Evolutionary conservation across 1,139 yeast species (phyloP).

Genomic region (Williopsis jadinii): DNA sequence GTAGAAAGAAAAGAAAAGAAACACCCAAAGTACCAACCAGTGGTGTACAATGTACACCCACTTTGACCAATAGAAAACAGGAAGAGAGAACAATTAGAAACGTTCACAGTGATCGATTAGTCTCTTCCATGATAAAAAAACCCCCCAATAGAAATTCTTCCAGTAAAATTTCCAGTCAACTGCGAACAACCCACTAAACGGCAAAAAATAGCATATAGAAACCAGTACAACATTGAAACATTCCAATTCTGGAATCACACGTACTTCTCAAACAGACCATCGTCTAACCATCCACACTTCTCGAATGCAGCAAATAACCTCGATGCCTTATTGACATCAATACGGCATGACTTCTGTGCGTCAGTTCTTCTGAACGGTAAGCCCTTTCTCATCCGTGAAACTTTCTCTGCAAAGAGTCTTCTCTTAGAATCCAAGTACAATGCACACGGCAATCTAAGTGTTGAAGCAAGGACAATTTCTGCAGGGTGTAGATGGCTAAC

Average conservation of each 20-base stretch:
- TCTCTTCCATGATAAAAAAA: too few species aligned
- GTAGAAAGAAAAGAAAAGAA: too few species aligned
- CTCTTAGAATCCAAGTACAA: constrained; percentile 89
- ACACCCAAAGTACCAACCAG: too few species aligned
- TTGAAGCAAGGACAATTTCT: constrained; percentile 80
- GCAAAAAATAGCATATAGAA: too few species aligned
- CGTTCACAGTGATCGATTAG: too few species aligned
- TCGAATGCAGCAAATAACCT: constrained; percentile 90
- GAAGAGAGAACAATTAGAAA: too few species aligned
- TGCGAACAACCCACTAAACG: too few species aligned
- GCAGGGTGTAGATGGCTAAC: constrained; percentile 77
- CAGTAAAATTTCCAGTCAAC: too few species aligned
- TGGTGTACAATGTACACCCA: too few species aligned
- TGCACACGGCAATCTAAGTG: constrained; percentile 80
- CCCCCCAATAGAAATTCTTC: too few species aligned
- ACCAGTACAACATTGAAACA: neutral
- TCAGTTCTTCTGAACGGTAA: constrained; percentile 93
- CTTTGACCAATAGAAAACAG: too few species aligned
- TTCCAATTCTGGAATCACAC: constrained; percentile 21
- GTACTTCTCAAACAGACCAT: constrained; percentile 56
- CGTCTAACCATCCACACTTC: constrained; percentile 92
- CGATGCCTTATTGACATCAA: constrained; percentile 94
- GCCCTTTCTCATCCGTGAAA: constrained; percentile 62
- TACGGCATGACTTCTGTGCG: constrained; percentile 95
- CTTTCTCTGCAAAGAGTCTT: constrained; percentile 84